Percentiles rank a stretch among this genome's conserved stretches.
Conservation (phyloP, 2,329 filamentous ascomycete species). For the Ophiocordyceps sinensis region DNA sequence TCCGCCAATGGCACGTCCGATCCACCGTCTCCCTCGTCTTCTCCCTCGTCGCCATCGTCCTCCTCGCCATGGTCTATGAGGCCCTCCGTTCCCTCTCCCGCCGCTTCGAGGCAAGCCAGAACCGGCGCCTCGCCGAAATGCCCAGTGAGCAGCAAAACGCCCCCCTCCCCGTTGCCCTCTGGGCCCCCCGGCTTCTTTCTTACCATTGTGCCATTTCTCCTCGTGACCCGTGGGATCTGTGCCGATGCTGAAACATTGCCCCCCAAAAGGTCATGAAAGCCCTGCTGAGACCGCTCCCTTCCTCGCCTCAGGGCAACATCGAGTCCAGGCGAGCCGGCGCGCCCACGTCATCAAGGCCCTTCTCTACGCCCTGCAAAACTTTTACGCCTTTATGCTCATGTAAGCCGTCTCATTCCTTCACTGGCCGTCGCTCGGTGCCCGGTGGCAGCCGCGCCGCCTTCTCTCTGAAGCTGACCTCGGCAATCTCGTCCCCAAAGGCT, state of each 20-base stretch:
- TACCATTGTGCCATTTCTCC: neutral
- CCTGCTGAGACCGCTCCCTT: constrained; percentile 50
- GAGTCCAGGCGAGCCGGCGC: constrained; percentile 45
- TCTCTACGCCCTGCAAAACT: constrained; percentile 86
- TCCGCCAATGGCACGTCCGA: constrained; percentile 76
- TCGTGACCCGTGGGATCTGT: constrained; percentile 5
- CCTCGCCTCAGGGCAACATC: constrained; percentile 59
- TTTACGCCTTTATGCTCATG: constrained; percentile 99
- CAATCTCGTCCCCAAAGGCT: constrained; percentile 43
- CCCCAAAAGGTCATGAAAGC: constrained; percentile 16
- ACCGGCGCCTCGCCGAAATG: constrained; percentile 30
- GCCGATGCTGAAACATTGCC: constrained; percentile 16
- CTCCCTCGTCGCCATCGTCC: constrained; percentile 69
- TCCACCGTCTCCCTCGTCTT: constrained; percentile 60
- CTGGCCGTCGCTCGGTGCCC: neutral
- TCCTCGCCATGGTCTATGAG: constrained; percentile 86
- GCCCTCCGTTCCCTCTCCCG: constrained; percentile 64
- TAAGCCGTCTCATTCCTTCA: constrained; percentile 31
- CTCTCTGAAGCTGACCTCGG: neutral
- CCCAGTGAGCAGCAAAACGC: constrained; percentile 36
- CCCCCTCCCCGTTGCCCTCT: too few relatives aligned
- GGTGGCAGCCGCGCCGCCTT: too few relatives aligned
- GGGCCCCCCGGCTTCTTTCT: neutral
- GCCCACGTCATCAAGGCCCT: constrained; percentile 66
- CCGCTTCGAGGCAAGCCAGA: constrained; percentile 53